Percentiles rank a stretch among this genome's conserved stretches.
Evolutionary conservation across 768 basidiomycete species (phyloP).

Genomic region (Heimioporus sp.): DNA sequence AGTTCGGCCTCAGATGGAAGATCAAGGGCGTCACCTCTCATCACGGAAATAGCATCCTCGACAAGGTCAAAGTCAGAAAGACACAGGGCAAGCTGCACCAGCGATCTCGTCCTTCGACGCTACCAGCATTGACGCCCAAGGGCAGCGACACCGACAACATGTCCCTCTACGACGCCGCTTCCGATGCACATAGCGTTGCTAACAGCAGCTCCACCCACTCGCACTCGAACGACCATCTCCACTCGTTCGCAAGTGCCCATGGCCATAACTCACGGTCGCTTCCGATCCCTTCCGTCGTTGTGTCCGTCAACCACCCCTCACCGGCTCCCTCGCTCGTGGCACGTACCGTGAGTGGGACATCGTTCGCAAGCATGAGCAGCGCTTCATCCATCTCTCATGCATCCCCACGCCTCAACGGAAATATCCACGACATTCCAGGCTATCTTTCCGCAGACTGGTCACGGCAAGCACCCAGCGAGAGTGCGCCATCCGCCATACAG

Average conservation of each 20-base stretch:
- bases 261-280: slow-evolving; percentile 1
- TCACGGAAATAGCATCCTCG: slow-evolving; percentile 40
- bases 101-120: not conserved
- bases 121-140: slow-evolving; percentile 2
- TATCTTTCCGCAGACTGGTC: slow-evolving; percentile 30
- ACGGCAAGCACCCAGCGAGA: slow-evolving; percentile 7
- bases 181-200: slow-evolving; percentile 27
- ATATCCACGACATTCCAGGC: slow-evolving; percentile 6
- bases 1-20: slow-evolving; percentile 71
- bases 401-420: slow-evolving; percentile 3
- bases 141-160: slow-evolving; percentile 25
- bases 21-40: slow-evolving; percentile 55
- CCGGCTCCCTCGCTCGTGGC: not conserved
- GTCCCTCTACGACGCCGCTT: slow-evolving; percentile 24
- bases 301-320: slow-evolving; percentile 23
- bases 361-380: slow-evolving; percentile 21
- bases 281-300: slow-evolving; percentile 26
- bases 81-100: slow-evolving; percentile 11
- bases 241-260: not conserved
- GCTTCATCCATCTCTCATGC: slow-evolving; percentile 19
- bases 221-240: slow-evolving; percentile 17
- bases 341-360: slow-evolving; percentile 22
- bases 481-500: not conserved
- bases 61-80: slow-evolving; percentile 35
- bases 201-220: slow-evolving; percentile 26